Percentiles rank a stretch among this genome's conserved stretches.
Evolutionary conservation across 2,329 filamentous ascomycete species (phyloP).

Genomic region (Mycosphaerelloides madeirae): DNA sequence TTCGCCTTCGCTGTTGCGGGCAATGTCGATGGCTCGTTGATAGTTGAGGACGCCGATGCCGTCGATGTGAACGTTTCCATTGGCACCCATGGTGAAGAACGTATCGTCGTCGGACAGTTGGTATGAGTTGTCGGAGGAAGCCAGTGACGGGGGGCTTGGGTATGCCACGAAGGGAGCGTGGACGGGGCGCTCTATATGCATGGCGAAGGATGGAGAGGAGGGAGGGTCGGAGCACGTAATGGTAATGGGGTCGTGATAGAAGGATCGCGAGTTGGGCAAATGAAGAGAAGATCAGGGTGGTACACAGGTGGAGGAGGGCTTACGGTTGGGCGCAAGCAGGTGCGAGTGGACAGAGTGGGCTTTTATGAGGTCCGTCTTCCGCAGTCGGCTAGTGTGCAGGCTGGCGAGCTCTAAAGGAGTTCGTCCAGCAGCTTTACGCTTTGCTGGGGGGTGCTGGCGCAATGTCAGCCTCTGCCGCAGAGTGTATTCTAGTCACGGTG

Average conservation of each 20-base stretch:
- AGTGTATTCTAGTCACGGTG: no score
- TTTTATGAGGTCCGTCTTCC: conserved; percentile 14
- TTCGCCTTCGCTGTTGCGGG: conserved; percentile 66
- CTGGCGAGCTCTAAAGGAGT: neutral
- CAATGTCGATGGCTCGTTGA: conserved; percentile 67
- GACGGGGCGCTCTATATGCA: conserved; percentile 14
- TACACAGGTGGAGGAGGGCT: conserved; percentile 15
- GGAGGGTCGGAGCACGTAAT: conserved; percentile 4
- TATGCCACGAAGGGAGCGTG: conserved; percentile 16
- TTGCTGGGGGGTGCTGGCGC: conserved; percentile 12
- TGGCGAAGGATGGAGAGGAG: conserved; percentile 1
- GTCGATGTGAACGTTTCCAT: conserved; percentile 32
- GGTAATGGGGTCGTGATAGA: conserved; percentile 3
- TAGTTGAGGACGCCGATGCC: conserved; percentile 47
- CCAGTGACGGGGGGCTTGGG: conserved; percentile 26
- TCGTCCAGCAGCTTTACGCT: conserved; percentile 1
- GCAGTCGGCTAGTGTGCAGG: conserved; percentile 6
- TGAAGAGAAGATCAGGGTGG: conserved; percentile 15
- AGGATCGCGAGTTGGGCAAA: conserved; percentile 1
- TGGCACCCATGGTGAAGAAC: conserved; percentile 38
- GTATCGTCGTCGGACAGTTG: conserved; percentile 11
- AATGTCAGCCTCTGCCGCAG: conserved; percentile 20
- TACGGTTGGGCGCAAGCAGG: conserved; percentile 9
- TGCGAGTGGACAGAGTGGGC: conserved; percentile 10
- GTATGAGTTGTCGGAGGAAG: conserved; percentile 16